phyloP scores from a whole-genome alignment of 306 rosid species.

The Prosopis cineraria region DNA sequence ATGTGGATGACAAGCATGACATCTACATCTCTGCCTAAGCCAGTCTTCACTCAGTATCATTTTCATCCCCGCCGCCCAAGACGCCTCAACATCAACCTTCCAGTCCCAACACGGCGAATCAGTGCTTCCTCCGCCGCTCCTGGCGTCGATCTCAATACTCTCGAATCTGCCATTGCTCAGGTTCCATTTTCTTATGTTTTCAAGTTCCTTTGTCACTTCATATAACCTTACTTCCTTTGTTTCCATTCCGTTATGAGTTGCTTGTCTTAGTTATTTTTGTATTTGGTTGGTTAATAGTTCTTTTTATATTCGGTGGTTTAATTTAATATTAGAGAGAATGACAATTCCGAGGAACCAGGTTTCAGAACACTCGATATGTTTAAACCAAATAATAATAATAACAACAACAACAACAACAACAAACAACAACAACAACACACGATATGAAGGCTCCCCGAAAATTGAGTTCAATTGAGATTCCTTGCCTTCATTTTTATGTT shows the following conservation, averaged over 20 bases:
- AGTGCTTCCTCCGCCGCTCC: constrained; percentile 80
- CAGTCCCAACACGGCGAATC: constrained; percentile 38
- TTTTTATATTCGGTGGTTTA: neutral
- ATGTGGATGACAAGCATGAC: constrained; percentile 45
- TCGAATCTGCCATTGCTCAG: constrained; percentile 80
- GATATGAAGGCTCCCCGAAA: neutral
- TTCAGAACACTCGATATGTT: neutral
- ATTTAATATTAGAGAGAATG: neutral
- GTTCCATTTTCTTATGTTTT: constrained; percentile 27
- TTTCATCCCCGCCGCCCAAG: constrained; percentile 14
- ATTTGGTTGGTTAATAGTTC: neutral
- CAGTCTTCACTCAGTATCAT: neutral
- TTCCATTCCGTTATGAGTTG: neutral
- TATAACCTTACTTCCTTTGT: neutral
- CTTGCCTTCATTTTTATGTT: neutral
- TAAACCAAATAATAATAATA: too few species aligned
- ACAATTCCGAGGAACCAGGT: neutral
- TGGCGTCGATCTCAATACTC: constrained; percentile 71
- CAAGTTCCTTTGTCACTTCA: neutral
- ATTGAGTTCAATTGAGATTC: neutral
- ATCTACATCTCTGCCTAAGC: constrained; percentile 33
- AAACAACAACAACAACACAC: too few species aligned
- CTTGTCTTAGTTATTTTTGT: neutral
- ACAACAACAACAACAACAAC: too few species aligned
- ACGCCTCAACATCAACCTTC: constrained; percentile 40